phyloP scores from a whole-genome alignment of 1,284 basidiomycete genomes.

The Trichosporon coremiiforme region DNA sequence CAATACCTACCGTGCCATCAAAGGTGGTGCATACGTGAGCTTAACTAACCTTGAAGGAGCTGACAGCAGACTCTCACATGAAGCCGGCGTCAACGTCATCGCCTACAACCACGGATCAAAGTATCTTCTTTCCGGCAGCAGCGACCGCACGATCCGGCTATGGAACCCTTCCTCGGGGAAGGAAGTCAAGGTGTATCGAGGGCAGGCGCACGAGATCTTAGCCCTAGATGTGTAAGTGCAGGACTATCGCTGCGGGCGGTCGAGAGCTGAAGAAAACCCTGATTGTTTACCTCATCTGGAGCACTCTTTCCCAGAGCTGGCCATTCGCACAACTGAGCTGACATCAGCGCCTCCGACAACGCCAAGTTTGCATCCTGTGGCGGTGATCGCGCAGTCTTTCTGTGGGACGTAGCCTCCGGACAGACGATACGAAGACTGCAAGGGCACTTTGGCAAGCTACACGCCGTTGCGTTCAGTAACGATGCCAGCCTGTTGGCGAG shows the following conservation, averaged over 20 bases:
- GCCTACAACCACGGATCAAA: slow-evolving; percentile 82
- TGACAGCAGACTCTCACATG: slow-evolving; percentile 61
- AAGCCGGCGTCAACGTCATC: slow-evolving; percentile 78
- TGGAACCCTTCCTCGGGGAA: slow-evolving; percentile 84
- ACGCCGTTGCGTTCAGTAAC: slow-evolving; percentile 78
- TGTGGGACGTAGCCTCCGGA: slow-evolving; percentile 94
- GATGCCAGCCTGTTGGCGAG: slow-evolving; percentile 82
- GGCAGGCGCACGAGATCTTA: slow-evolving; percentile 92
- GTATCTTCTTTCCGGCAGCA: slow-evolving; percentile 89
- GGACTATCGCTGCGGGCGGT: too few species aligned
- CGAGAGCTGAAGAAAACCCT: too few species aligned
- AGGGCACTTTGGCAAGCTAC: slow-evolving; percentile 87
- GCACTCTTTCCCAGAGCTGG: neutral
- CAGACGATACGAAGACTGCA: slow-evolving; percentile 75
- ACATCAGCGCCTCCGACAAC: slow-evolving; percentile 80
- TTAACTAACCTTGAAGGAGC: neutral
- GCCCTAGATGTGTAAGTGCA: slow-evolving; percentile 76
- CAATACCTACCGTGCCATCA: slow-evolving; percentile 29
- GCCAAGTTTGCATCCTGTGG: slow-evolving; percentile 90
- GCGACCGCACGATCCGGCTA: slow-evolving; percentile 83
- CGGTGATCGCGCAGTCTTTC: slow-evolving; percentile 84
- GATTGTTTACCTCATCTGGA: neutral
- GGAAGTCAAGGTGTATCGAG: slow-evolving; percentile 86
- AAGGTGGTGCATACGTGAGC: slow-evolving; percentile 40
- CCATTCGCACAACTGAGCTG: neutral